Evolutionary conservation across 2,329 filamentous ascomycete species (phyloP).

Genomic region (Phoma sp.): DNA sequence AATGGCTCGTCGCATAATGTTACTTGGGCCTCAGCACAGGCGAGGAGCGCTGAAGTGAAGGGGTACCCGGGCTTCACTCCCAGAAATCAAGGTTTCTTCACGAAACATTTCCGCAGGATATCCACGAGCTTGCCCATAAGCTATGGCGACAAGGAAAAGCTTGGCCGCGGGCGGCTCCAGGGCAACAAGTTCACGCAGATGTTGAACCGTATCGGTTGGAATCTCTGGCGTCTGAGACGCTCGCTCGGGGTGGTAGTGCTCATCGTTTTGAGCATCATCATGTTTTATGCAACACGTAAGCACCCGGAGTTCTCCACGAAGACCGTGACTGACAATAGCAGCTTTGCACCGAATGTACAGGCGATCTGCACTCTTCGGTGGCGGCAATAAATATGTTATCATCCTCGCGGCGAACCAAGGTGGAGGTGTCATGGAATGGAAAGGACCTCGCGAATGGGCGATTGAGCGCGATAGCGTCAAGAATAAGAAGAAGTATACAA

Average conservation of each 20-base stretch:
- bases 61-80: conserved; percentile 82
- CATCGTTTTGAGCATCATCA: conserved; percentile 66
- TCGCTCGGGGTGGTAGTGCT: conserved; percentile 66
- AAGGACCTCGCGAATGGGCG: conserved; percentile 95
- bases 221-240: conserved; percentile 71
- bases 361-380: conserved; percentile 75
- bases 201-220: conserved; percentile 52
- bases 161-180: conserved; percentile 62
- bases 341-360: conserved; percentile 70
- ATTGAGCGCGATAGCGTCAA: conserved; percentile 95
- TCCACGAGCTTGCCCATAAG: conserved; percentile 77
- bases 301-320: conserved; percentile 27
- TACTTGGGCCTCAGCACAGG: conserved; percentile 84
- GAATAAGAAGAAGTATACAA: conserved; percentile 91
- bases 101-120: conserved; percentile 80
- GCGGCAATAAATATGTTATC: conserved; percentile 90
- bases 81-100: conserved; percentile 86
- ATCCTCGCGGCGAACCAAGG: conserved; percentile 93
- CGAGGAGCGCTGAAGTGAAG: conserved; percentile 75
- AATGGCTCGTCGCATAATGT: conserved; percentile 62
- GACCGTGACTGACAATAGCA: conserved; percentile 45
- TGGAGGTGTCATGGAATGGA: conserved; percentile 99
- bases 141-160: conserved; percentile 81
- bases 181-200: conserved; percentile 46
- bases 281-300: conserved; percentile 80